These are phyloP conservation scores for Scheffersomyces quercinus DNA, from an alignment of 1,139 yeast species.

Conservation along the genomic window DNA sequence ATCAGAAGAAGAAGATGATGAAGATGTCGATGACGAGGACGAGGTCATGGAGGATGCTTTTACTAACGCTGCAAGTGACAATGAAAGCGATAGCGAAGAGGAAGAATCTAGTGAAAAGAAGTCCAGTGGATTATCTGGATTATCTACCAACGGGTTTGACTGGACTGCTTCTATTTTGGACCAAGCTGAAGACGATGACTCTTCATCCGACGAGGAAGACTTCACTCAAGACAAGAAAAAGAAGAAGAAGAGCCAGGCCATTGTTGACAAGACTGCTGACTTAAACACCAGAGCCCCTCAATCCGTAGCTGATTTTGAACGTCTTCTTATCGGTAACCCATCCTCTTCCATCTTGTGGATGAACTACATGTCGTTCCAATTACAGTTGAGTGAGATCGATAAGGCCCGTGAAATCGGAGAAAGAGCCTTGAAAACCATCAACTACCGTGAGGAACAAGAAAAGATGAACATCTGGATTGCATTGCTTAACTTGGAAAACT, in stretches of 20 bases:
- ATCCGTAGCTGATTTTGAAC: constrained; percentile 87
- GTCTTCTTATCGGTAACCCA: constrained; percentile 87
- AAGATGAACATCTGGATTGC: constrained; percentile 97
- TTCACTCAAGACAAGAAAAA: constrained; percentile 49
- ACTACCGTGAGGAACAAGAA: constrained; percentile 90
- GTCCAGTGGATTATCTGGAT: constrained; percentile 42
- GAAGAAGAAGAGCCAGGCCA: constrained; percentile 43
- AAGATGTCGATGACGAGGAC: constrained; percentile 23
- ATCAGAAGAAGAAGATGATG: constrained; percentile 27
- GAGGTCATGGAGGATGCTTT: constrained; percentile 21
- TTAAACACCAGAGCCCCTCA: constrained; percentile 86
- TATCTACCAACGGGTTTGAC: constrained; percentile 82
- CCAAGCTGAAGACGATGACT: constrained; percentile 63
- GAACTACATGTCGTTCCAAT: constrained; percentile 97
- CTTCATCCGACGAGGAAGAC: constrained; percentile 58
- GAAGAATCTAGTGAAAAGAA: constrained; percentile 13
- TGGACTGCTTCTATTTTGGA: constrained; percentile 92
- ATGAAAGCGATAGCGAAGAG: constrained; percentile 23
- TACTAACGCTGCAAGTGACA: constrained; percentile 19
- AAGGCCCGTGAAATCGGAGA: constrained; percentile 92
- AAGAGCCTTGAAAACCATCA: constrained; percentile 88
- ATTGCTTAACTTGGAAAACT: constrained; percentile 85
- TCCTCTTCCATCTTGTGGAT: constrained; percentile 94
- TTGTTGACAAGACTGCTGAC: constrained; percentile 80
- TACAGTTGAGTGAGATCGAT: constrained; percentile 89